Percentiles rank a stretch among this genome's conserved stretches.
Conservation (phyloP, 2,329 filamentous ascomycete genomes). For the Daldinia eschscholtzii region DNA sequence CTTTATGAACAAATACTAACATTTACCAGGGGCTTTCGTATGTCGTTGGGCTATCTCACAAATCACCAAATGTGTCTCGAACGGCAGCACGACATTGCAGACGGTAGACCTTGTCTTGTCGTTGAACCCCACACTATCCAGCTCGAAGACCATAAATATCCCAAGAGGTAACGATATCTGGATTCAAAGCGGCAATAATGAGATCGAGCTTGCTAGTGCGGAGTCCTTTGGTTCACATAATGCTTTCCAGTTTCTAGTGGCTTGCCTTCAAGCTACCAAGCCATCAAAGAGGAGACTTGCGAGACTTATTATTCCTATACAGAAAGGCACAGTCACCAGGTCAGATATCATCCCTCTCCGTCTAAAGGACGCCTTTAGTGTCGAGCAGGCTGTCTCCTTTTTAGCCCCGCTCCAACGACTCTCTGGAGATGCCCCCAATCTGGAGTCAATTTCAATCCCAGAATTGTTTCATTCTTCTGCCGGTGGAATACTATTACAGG, state of each 20-base stretch:
- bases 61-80: slow-evolving; percentile 8
- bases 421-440: slow-evolving; percentile 23
- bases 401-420: slow-evolving; percentile 42
- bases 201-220: slow-evolving; percentile 11
- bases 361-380: slow-evolving; percentile 42
- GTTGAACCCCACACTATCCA: slow-evolving; percentile 9
- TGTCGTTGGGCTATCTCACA: slow-evolving; percentile 39
- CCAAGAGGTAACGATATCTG: slow-evolving; percentile 8
- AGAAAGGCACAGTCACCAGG: slow-evolving; percentile 41
- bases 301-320: slow-evolving; percentile 45
- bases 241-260: slow-evolving; percentile 40
- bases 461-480: slow-evolving; percentile 44
- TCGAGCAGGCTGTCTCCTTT: slow-evolving; percentile 41
- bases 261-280: slow-evolving; percentile 39
- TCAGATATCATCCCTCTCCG: slow-evolving; percentile 48
- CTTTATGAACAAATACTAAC: slow-evolving; percentile 10
- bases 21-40: slow-evolving; percentile 22
- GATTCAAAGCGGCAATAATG: background rate
- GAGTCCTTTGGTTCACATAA: slow-evolving; percentile 37
- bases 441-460: slow-evolving; percentile 34
- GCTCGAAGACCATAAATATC: background rate
- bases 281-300: slow-evolving; percentile 22
- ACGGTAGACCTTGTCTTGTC: slow-evolving; percentile 42
- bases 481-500: slow-evolving; percentile 42
- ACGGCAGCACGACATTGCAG: slow-evolving; percentile 34